Percentiles rank a stretch among this genome's conserved stretches.
These are phyloP conservation scores for Nemania serpens DNA, from an alignment of 2,329 filamentous ascomycete species.

Conservation along the genomic window DNA sequence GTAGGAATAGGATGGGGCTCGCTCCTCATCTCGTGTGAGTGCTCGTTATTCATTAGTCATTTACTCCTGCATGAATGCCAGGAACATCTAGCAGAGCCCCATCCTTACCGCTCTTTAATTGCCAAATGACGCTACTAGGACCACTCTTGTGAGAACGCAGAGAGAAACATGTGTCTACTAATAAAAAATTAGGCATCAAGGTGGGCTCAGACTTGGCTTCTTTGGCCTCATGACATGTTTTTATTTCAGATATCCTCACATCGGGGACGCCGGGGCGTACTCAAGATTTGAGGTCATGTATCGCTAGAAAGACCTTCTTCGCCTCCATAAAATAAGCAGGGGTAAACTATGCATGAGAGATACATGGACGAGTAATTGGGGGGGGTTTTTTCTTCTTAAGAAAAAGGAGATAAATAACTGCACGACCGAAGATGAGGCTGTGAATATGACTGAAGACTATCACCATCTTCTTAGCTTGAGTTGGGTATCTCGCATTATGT, in stretches of 20 bases:
- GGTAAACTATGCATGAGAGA: background rate
- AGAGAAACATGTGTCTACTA: too few species aligned
- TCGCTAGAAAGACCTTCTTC: background rate
- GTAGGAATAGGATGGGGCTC: constrained; percentile 12
- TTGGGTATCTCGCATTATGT: constrained; percentile 28
- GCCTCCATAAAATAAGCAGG: background rate
- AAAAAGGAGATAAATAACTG: background rate
- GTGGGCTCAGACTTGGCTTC: background rate
- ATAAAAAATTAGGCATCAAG: background rate
- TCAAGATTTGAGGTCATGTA: background rate
- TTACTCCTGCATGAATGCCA: background rate
- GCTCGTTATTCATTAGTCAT: constrained; percentile 12
- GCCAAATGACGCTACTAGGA: background rate
- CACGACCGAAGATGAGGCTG: background rate
- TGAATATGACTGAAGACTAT: constrained; percentile 4
- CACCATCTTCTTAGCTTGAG: constrained; percentile 16
- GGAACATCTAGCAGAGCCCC: background rate
- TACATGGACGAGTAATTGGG: background rate
- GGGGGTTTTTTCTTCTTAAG: background rate
- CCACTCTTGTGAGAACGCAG: background rate
- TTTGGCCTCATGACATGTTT: background rate
- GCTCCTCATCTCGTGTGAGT: background rate
- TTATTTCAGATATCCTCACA: background rate
- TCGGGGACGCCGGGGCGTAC: background rate
- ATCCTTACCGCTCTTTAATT: constrained; percentile 14